phyloP scores from a whole-genome alignment of 495 filamentous ascomycete species.

The Cetradonia linearis region DNA sequence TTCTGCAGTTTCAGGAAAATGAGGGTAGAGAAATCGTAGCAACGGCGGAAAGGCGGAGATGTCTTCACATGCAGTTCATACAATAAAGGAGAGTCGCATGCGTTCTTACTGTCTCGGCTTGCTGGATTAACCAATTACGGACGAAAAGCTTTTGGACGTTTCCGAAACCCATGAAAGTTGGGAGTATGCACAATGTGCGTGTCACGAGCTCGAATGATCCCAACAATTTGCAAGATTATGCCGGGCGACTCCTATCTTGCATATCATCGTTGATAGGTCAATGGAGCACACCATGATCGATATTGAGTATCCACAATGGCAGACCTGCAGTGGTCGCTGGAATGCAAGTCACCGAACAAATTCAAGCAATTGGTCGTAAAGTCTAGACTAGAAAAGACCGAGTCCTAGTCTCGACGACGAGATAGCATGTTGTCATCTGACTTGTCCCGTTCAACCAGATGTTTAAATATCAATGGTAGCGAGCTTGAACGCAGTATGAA shows the following conservation, averaged over 20 bases:
- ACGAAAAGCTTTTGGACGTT: neutral
- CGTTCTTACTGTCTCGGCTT: neutral
- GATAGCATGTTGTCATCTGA: neutral
- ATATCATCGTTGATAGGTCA: neutral
- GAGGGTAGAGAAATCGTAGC: constrained; percentile 4
- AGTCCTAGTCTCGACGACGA: neutral
- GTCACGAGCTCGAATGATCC: neutral
- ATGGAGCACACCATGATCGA: neutral
- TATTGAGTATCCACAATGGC: neutral
- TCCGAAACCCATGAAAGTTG: neutral
- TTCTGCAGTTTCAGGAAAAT: neutral
- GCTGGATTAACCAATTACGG: neutral
- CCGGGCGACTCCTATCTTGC: neutral
- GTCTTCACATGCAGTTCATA: neutral
- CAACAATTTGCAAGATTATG: neutral
- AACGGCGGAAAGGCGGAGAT: neutral
- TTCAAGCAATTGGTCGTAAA: neutral
- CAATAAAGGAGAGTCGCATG: neutral
- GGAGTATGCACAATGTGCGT: constrained; percentile 3
- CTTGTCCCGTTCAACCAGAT: neutral
- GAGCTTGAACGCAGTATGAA: neutral
- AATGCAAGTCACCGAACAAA: neutral
- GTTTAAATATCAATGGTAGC: neutral
- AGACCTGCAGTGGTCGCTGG: neutral
- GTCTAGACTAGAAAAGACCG: neutral